Evolutionary conservation across 2,329 filamentous ascomycete species (phyloP), one percentile per base, ranked within the genome.

Genomic region (Sporothrix euskadiensis): DNA sequence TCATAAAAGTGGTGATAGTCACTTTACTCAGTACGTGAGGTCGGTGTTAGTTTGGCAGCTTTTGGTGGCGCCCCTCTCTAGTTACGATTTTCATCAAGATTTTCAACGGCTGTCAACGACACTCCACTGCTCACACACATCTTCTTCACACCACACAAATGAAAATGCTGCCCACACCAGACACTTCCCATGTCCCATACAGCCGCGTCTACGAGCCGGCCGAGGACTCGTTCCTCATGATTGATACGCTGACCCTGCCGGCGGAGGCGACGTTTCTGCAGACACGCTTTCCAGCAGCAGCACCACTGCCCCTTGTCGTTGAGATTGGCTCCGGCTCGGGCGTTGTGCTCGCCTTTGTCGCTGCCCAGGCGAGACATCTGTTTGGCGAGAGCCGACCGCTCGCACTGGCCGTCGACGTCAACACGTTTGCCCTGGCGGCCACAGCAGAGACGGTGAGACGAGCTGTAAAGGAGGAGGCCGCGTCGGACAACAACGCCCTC

Each of bases 281-380:
- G 22, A 73, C 82, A 5, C 88, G 88, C 59, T 97, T 97, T 80
- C 73, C 78, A 56, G 74, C 76, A 32, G 63, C 75, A 7, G 5
- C 71, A 72, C 32, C 84, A 0, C 79, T 84, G 1, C 89, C 91
- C 0, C 82, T 97, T 0, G 85, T 97, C 41, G 85, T 97, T 75
- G 96, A 99, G 83, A 85, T 98, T 75, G 96, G 96, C 73, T 91
- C 93, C 0, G 96, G 96, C 72, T 98, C 95, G 0, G 96, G 96
- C 74, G 92, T 99, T 12, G 92, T 99, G n/a, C 86, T 98, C 56
- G 93, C 91, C 72, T 99, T 99, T 82, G 84, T 93, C 69, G 89
- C 92, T 74, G 93, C 93, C 16, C 91, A 98, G 80, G 89, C 94
- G 0, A 75, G 83, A 14, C 81, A 83, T 12, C 90, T 98, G 73